Evolutionary conservation across 768 basidiomycete species (phyloP), one percentile per base, ranked within the genome.

Genomic region (Tulasnella sp.): DNA sequence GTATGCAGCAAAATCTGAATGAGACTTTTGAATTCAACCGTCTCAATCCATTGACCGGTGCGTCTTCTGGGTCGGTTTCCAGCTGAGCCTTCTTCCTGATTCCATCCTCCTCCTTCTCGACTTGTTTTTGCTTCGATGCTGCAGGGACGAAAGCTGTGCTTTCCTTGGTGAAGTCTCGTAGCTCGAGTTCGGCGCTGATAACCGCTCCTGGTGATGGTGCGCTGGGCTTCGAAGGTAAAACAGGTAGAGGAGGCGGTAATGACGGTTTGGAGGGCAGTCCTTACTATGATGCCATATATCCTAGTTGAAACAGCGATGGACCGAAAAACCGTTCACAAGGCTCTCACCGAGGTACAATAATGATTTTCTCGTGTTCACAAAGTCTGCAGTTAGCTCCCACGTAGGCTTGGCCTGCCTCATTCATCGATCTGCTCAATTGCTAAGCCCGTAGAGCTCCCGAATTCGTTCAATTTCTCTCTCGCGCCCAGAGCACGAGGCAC

Each of bases 141-240:
- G 92, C 84, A 4, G 98, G 98, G 5, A 98, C 90, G 83, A 99
- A 99, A 0, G 94, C 91, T 0, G 95, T 97, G 12, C 94, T 93
- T 84, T 99, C 98, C 85, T 95, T 96, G 87, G 96, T 95, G 81
- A 99, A 88, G 85, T 99, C 95, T 19, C 97, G 93, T 75, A 99
- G 85, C 84, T 95, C 89, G 5, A 98, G 95, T 71, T 88, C 95
- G 3, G 96, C 96, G 31, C 90, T 92, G 75, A 98, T 91, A n/a
- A 90, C 80, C 71, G 85, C 86, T 14, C 87, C 85, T 14, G 85
- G 79, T 2, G 81, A 73, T 21, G 85, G 81, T 16, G 83, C 84
- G 46, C 75, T 42, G 4, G 58, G 58, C 31, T 62, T 62, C 24
- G 73, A 39, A 36, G 44, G 48, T 36, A 68, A 71, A 38, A 16